Base-by-base conservation (phyloP, 495 filamentous ascomycete species). In the Penicillium robsamsonii region DNA sequence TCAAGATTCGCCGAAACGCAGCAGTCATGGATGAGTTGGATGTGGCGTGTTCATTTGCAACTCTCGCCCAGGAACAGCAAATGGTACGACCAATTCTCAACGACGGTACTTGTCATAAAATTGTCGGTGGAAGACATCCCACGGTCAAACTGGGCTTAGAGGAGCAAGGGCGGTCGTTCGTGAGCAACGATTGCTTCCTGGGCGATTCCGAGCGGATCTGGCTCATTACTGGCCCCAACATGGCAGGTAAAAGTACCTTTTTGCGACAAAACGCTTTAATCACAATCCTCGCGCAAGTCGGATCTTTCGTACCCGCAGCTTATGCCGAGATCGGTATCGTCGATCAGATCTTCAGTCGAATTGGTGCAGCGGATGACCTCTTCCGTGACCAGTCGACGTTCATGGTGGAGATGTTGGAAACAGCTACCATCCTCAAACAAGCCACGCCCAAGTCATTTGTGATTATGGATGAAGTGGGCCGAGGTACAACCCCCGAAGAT, bases 391-490 rank as follows among this genome's bases (percentile, higher is more conserved):
- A 96, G 70, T 95, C 90, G 38, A 98, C 94, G 1, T 98, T 98
- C 75, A 97, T 90, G 78, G 77, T 80, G 25, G 80, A 84, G 56
- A 84, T 82, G 75, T 69, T 82, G 7, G 80, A 82, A 42, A 80
- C 79, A 12, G 78, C 79, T 4, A 64, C 79, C 0, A 81, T 82
- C 17, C 66, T 83, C 41, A 78, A 76, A 30, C 75, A 84, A 46
- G 79, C 78, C 4, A 81, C 72, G 1, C 53, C 72, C 13, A 75
- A 76, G 9, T 83, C 85, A 0, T 92, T 98, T 60, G 94, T 97
- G n/a, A 91, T 98, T 65, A 97, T 98, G 93, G 94, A 98, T 67
- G 94, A 98, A 75, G 86, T 98, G 18, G 94, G 94, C 0, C 82
- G 94, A 20, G 94, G 94, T 2, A 98, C 95, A 9, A 95, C 92